Evolutionary conservation across 345 rosid genomes (phyloP).

Genomic region (Citrus inodora): DNA sequence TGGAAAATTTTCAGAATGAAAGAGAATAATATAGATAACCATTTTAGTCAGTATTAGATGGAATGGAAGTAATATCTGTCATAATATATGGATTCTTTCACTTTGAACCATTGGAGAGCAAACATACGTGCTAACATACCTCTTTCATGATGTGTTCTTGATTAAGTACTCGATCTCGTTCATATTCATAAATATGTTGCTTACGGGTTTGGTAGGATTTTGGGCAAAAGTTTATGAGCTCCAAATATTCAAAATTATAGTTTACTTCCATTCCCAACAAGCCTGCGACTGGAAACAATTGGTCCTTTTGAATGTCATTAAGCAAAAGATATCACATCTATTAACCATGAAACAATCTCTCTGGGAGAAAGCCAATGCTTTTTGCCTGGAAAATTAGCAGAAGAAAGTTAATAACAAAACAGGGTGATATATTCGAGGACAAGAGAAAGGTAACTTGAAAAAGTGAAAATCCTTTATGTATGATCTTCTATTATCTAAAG

Average conservation of each 20-base stretch:
- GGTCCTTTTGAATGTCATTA: background rate
- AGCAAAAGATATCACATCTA: background rate
- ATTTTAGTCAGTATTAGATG: too few relatives aligned
- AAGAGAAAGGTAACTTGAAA: background rate
- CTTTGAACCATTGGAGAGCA: too few relatives aligned
- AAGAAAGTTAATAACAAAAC: too few relatives aligned
- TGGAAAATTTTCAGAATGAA: background rate
- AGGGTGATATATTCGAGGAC: too few relatives aligned
- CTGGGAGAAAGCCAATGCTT: background rate
- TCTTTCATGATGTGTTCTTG: background rate
- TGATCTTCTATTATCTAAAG: background rate
- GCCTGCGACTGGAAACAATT: background rate
- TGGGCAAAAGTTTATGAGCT: background rate
- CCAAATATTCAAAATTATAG: background rate
- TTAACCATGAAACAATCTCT: background rate
- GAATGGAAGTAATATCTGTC: too few relatives aligned
- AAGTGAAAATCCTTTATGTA: background rate
- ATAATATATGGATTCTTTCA: too few relatives aligned
- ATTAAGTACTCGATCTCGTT: background rate
- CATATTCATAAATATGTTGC: too few relatives aligned
- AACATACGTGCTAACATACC: too few relatives aligned
- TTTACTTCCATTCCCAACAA: background rate
- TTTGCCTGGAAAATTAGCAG: background rate
- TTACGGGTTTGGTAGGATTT: background rate
- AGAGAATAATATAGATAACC: too few relatives aligned